Evolutionary conservation across 345 rosid genomes (phyloP).

Genomic region (Hibiscus syriacus): DNA sequence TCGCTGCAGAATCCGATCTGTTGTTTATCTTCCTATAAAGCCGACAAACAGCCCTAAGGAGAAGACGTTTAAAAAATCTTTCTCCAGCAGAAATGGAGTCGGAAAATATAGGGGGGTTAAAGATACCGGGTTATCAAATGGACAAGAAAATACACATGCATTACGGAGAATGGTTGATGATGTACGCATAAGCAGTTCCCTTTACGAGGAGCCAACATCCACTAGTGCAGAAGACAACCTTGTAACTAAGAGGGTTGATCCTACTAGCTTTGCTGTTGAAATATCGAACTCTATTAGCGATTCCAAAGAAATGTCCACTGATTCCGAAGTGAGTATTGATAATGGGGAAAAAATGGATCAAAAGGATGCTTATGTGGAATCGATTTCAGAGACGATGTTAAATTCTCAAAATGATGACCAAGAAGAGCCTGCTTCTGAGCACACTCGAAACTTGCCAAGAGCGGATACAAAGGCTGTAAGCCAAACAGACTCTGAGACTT

Average conservation of each 20-base stretch:
- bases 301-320: slow-evolving; percentile 46
- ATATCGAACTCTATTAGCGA: slow-evolving; percentile 33
- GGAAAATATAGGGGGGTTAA: slow-evolving; percentile 33
- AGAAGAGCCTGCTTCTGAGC: slow-evolving; percentile 23
- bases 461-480: slow-evolving; percentile 25
- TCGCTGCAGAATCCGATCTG: slow-evolving; percentile 53
- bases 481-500: slow-evolving; percentile 16
- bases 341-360: slow-evolving; percentile 37
- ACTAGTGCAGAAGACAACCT: slow-evolving; percentile 55
- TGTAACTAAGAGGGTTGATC: slow-evolving; percentile 66
- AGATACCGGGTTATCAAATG: slow-evolving; percentile 28
- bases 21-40: slow-evolving; percentile 74
- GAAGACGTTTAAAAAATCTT: slow-evolving; percentile 50
- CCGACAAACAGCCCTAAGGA: slow-evolving; percentile 50
- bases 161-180: slow-evolving; percentile 29
- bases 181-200: slow-evolving; percentile 28
- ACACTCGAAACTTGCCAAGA: slow-evolving; percentile 20
- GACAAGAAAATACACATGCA: slow-evolving; percentile 29
- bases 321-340: slow-evolving; percentile 37
- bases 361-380: slow-evolving; percentile 22
- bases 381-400: slow-evolving; percentile 14
- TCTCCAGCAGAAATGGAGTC: slow-evolving; percentile 34
- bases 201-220: slow-evolving; percentile 33
- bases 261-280: slow-evolving; percentile 39
- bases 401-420: slow-evolving; percentile 21